phyloP scores from a whole-genome alignment of 2,329 filamentous ascomycete genomes.

The Scortechinia acanthostroma region DNA sequence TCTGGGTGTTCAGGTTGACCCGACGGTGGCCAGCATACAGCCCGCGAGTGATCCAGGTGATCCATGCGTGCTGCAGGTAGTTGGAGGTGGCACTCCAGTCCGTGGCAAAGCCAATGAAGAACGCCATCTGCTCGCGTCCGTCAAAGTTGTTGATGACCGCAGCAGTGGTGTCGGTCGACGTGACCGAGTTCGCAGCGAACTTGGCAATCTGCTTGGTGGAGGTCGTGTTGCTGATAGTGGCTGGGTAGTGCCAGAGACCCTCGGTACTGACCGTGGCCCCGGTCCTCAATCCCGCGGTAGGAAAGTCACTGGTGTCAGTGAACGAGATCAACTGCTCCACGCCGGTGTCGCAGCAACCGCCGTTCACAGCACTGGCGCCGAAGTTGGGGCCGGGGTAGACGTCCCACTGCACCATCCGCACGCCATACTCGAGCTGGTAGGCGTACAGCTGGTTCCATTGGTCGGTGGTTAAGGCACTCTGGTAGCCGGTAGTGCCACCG shows the following conservation, averaged over 20 bases:
- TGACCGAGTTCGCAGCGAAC: constrained; percentile 35
- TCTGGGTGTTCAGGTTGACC: constrained; percentile 44
- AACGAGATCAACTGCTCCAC: constrained; percentile 43
- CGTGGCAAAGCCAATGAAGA: constrained; percentile 42
- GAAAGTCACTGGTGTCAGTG: constrained; percentile 41
- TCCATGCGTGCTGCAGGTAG: constrained; percentile 54
- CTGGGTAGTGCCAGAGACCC: constrained; percentile 51
- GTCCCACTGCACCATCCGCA: constrained; percentile 53
- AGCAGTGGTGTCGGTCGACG: constrained; percentile 31
- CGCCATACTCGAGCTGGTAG: constrained; percentile 49
- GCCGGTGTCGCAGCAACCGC: constrained; percentile 35
- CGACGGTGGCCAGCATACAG: constrained; percentile 42
- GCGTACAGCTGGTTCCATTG: constrained; percentile 48
- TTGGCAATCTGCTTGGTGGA: constrained; percentile 45
- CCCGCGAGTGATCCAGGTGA: constrained; percentile 53
- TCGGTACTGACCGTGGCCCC: constrained; percentile 35
- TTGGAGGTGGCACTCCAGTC: constrained; percentile 39
- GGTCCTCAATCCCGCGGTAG: constrained; percentile 42
- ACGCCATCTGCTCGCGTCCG: constrained; percentile 52
- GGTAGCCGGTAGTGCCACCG: constrained; percentile 24
- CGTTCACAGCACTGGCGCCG: constrained; percentile 8
- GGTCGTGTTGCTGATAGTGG: constrained; percentile 39
- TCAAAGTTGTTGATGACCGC: constrained; percentile 52
- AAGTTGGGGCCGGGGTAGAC: constrained; percentile 39
- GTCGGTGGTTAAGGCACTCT: constrained; percentile 41